Conservation (phyloP, 768 basidiomycete species). For the Boletus reticuloceps region DNA sequence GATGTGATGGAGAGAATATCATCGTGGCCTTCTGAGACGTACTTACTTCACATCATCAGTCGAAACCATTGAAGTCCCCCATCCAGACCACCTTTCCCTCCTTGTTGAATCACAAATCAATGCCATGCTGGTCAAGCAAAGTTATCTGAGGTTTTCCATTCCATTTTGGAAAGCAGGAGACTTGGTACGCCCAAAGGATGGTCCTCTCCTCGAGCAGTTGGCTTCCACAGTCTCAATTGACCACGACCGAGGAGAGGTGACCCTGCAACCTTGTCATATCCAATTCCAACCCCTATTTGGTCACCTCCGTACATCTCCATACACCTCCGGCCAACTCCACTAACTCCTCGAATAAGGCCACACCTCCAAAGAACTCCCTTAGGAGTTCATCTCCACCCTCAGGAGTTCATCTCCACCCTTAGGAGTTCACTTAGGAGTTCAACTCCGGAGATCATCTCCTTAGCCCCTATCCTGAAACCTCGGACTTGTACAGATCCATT, state of each 20-base stretch:
- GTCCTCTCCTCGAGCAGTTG: neutral
- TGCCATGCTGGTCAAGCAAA: neutral
- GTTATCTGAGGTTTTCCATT: neutral
- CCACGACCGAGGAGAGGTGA: neutral
- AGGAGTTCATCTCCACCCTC: no score
- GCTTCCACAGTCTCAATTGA: neutral
- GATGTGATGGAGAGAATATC: neutral
- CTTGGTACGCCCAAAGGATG: neutral
- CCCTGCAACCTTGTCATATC: no score
- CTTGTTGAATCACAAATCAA: neutral
- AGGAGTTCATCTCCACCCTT: no score
- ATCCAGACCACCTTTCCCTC: neutral
- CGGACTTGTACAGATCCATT: no score
- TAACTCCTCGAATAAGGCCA: no score
- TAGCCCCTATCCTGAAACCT: no score
- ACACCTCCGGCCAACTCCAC: no score
- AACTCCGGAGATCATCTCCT: no score
- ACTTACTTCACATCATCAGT: neutral
- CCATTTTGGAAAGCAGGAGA: neutral
- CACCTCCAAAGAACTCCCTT: no score
- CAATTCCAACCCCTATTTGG: no score
- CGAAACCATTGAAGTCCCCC: neutral
- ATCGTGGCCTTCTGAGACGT: neutral
- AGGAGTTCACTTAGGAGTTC: no score
- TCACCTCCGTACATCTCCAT: no score